These are phyloP conservation scores for Arachis hypogaea DNA, from an alignment of 306 rosid genomes.

Conservation along the genomic window DNA sequence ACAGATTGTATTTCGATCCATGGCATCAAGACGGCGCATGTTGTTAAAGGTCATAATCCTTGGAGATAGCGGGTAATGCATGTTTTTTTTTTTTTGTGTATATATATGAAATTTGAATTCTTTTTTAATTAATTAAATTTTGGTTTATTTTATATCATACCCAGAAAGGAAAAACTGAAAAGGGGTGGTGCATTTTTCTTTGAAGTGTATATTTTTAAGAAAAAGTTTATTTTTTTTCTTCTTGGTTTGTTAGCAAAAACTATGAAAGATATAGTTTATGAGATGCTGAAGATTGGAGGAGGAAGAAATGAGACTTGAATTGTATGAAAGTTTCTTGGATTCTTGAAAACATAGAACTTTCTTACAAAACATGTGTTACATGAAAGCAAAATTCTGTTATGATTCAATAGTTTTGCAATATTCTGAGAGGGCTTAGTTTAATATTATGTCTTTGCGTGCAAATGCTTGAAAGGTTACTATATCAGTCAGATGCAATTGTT, in stretches of 20 bases:
- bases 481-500: conserved; percentile 13
- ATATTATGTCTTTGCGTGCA: conserved; percentile 14
- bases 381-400: neutral
- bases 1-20: conserved; percentile 41
- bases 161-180: neutral
- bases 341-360: conserved; percentile 2
- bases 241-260: conserved; percentile 12
- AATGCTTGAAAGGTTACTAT: conserved; percentile 17
- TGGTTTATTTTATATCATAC: neutral
- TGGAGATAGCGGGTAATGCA: conserved; percentile 93
- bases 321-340: neutral
- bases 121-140: conserved; percentile 7
- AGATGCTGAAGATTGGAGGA: neutral
- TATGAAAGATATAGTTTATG: neutral
- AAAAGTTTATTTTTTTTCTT: conserved; percentile 35
- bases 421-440: neutral
- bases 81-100: conserved; percentile 3
- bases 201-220: neutral
- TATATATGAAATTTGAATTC: neutral
- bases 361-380: neutral
- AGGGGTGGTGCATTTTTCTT: conserved; percentile 16
- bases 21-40: conserved; percentile 99
- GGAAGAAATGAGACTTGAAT: conserved; percentile 3
- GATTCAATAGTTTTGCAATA: conserved; percentile 30
- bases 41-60: conserved; percentile 96